Base-by-base conservation (phyloP, 2,329 filamentous ascomycete species). In the Aureobasidium sp. region DNA sequence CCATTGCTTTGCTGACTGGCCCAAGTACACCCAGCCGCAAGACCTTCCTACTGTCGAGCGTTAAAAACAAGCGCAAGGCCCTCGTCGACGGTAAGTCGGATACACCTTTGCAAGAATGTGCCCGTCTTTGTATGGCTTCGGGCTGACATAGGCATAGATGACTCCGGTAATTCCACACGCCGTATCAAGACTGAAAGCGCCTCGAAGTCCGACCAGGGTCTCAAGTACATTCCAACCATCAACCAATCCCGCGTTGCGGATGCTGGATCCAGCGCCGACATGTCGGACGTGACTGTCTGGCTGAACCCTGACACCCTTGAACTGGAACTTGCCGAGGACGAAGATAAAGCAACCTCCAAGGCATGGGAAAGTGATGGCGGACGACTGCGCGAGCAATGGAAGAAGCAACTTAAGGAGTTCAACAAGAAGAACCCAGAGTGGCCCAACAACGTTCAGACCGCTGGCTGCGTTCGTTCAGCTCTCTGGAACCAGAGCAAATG, bases 361-460 rank as follows among this genome's bases (percentile, higher is more conserved):
- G 51, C 51, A 30, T 55, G 51, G 51, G 25, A 25, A 7, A 16
- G 25, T 13, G 41, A 58, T 13, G 54, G 54, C 5, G 30, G 16
- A 25, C 16, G 10, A 2, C 42, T 58, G 10, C 42, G 42, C 16
- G 32, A 58, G 11, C 13, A 27, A 5, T 58, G 54, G 54, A 47
- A 16, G 8, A 47, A 47, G 42, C 54, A 58, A 21, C 54, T 47
- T 11, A 47, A 48, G 10, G 54, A 45, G 5, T 58, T 48, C 54
- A 47, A 58, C 54, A 58, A 58, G 42, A 58, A 41, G 54, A 47
- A 58, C 14, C 30, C 41, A 10, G 32, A 58, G 1, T 58, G 54
- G 54, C 13, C 16, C 21, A n/a, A 14, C 32, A 37, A 48, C 42
- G 21, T 32, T 5, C 36, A 9, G 9, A 37, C 29, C 9, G 32